Base-by-base conservation (phyloP, 1,139 yeast species). In the Cylindricascospora bacillispora region DNA sequence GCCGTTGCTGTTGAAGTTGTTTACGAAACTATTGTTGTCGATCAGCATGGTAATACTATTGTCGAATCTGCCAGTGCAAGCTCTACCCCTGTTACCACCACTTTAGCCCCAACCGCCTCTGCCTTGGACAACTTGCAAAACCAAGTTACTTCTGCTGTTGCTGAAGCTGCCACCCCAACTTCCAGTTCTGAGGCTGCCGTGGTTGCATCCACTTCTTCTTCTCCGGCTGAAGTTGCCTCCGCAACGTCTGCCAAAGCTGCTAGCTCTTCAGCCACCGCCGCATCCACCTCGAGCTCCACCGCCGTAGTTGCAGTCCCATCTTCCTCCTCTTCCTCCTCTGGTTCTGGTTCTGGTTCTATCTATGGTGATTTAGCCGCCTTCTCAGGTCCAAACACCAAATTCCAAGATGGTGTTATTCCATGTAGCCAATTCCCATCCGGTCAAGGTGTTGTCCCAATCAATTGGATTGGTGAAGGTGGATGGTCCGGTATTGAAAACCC, bases 1-100 rank as follows among this genome's bases (percentile, higher is more conserved):
- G 81, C 81, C 30, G 72, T 77, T 41, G 93, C 82, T 36, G 73
- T 80, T 45, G 82, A 81, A 54, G 75, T 77, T 56, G 86, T 79
- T 37, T 81, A 80, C 56, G 76, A 74, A 45, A 76, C 86, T 26
- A 72, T 75, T 39, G 67, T 77, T 36, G 93, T 82, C 37, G 76
- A 81, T 54, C 70, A 65, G 38, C 50, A 67, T 29, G 93, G 93
- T 38, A 52, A 64, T 40, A 60, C 73, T 31, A 51, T 33, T 10
- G 18, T 23, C 13, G 30, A 31, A n/a, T 16, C 29, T 18, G 24
- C 26, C 5, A 17, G 16, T 10, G 21, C 18, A 60, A 31, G 28
- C 33, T 22, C 34, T 22, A 15, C 28, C 33, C 23, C 41, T 10
- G 31, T 37, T 15, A 26, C 37, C 24, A 25, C 35, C 7, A 28